Evolutionary conservation across 164 flowering plant species (phyloP), one percentile per base, ranked within the genome.

Genomic region (Buxus sempervirens): DNA sequence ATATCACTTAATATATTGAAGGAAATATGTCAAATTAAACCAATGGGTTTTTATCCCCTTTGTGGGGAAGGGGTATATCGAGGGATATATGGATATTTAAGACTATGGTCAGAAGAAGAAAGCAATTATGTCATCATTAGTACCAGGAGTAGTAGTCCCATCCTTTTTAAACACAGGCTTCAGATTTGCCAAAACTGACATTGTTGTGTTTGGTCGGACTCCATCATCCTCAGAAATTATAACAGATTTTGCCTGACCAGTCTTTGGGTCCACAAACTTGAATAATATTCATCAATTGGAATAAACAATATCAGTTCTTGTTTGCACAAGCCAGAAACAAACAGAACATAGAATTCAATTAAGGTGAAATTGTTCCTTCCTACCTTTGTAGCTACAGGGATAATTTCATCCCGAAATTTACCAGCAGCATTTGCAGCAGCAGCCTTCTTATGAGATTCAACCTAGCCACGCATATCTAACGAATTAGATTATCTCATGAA

Each of bases 371-470:
- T 15, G 12, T 1, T 45, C 5, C 26, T 22, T 49, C 8, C 54
- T 68, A 92, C 99, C 96, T 85, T 95, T 48, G 99, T 93, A 28
- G 76, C 41, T 36, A 96, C 97, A 72, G 99, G 97, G 45, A 96
- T 71, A 0, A 96, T 96, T 84, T 96, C 99, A 78, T 96, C 97
- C 63, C 85, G 87, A 58, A 95, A 95, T 82, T 77, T 90, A 58
- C 99, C 99, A 70, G 96, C 53, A 54, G 97, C 98, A 66, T 89
- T 89, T 23, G 99, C 98, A 53, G 97, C 97, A 65, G 97, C 98
- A 51, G 99, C 99, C 63, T 77, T 76, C 70, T 86, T 82, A 70
- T 95, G 99, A 54, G 99, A 95, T 9, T 88, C 93, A 75, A 92
- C 91, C 99, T 95, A 72, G 22, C 0, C 49, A 53, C 18, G 63